Evolutionary conservation across 2,329 filamentous ascomycete species (phyloP).

Genomic region (Stagonosporopsis chrysanthemi): DNA sequence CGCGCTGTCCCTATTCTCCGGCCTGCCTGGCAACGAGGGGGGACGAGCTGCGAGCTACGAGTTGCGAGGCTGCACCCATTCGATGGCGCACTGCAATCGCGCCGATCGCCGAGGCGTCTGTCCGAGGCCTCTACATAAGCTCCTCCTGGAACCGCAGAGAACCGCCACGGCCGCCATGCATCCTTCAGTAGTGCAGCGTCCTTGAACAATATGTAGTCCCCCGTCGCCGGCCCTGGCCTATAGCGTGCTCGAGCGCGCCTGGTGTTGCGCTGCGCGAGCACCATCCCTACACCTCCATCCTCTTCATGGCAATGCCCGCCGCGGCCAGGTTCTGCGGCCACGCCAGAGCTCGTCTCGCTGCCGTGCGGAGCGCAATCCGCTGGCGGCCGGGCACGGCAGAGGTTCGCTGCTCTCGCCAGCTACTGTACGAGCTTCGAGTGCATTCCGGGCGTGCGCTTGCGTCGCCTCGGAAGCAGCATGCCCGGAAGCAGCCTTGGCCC

Average conservation of each 20-base stretch:
- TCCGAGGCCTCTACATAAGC: neutral
- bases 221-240: constrained; percentile 12
- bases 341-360: neutral
- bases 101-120: constrained; percentile 26
- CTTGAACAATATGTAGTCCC: constrained; percentile 1
- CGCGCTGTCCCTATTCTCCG: constrained; percentile 1
- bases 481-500: constrained; percentile 26
- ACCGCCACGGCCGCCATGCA: constrained; percentile 3
- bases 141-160: constrained; percentile 11
- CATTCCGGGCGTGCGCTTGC: constrained; percentile 21
- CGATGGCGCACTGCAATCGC: constrained; percentile 11
- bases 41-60: constrained; percentile 12
- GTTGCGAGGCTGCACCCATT: constrained; percentile 9
- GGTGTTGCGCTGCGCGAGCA: constrained; percentile 13
- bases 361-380: constrained; percentile 11
- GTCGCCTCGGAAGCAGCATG: constrained; percentile 27
- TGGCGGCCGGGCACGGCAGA: constrained; percentile 6
- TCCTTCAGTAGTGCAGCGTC: neutral
- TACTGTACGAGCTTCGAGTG: constrained; percentile 1
- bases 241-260: constrained; percentile 16
- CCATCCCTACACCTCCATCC: constrained; percentile 11
- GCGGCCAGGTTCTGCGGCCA: too few relatives aligned
- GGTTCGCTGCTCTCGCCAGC: neutral
- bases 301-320: neutral
- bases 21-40: constrained; percentile 12